Conservation (phyloP, 1,284 basidiomycete genomes). For the Serendipita sp. region DNA sequence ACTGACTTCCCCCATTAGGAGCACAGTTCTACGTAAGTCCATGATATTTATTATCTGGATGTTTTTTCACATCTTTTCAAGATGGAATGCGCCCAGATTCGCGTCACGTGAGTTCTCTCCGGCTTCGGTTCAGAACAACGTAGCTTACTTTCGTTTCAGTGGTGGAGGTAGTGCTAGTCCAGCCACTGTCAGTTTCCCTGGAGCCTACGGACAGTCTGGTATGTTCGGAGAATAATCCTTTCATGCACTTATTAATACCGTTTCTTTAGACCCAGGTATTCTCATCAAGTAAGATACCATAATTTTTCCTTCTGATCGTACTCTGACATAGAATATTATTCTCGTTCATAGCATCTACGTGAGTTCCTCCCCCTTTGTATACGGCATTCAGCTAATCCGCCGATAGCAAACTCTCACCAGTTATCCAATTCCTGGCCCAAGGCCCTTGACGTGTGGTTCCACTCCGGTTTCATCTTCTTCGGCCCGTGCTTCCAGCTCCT, state of each 20-base stretch:
- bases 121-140: background rate
- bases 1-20: background rate
- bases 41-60: background rate
- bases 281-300: slow-evolving; percentile 22
- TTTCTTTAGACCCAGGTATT: slow-evolving; percentile 12
- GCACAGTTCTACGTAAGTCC: slow-evolving; percentile 13
- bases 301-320: background rate
- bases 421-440: slow-evolving; percentile 26
- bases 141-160: background rate
- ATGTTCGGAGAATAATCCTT: slow-evolving; percentile 18
- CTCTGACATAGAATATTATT: slow-evolving; percentile 5
- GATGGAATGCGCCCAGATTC: slow-evolving; percentile 40
- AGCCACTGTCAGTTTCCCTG: slow-evolving; percentile 11
- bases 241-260: slow-evolving; percentile 15
- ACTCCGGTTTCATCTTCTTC: background rate
- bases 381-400: slow-evolving; percentile 5
- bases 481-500: background rate
- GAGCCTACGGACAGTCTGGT: slow-evolving; percentile 9
- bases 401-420: slow-evolving; percentile 19
- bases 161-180: slow-evolving; percentile 10
- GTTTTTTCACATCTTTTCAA: slow-evolving; percentile 13
- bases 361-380: slow-evolving; percentile 7
- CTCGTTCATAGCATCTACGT: slow-evolving; percentile 23
- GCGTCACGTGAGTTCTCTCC: slow-evolving; percentile 19
- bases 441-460: slow-evolving; percentile 9